Evolutionary conservation across 768 basidiomycete species (phyloP).

Genomic region (Panus rudis): DNA sequence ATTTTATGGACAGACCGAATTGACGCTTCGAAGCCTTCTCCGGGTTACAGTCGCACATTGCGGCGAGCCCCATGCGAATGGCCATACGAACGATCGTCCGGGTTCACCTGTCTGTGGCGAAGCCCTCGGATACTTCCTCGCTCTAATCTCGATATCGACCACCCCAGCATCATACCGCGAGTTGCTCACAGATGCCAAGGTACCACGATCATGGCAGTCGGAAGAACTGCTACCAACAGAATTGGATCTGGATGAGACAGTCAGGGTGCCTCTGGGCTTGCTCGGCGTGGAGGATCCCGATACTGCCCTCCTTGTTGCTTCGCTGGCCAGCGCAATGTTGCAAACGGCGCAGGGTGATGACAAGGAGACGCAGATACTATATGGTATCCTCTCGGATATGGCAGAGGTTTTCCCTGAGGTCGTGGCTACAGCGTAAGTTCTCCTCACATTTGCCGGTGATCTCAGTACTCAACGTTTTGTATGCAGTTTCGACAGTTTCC

Average conservation of each 20-base stretch:
- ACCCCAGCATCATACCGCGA: slow-evolving; percentile 46
- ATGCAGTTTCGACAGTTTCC: slow-evolving; percentile 64
- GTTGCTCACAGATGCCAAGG: slow-evolving; percentile 57
- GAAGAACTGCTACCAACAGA: slow-evolving; percentile 37
- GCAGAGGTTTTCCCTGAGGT: slow-evolving; percentile 63
- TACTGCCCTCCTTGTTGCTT: slow-evolving; percentile 64
- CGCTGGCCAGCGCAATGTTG: slow-evolving; percentile 72
- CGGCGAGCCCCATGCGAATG: slow-evolving; percentile 11
- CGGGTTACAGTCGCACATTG: slow-evolving; percentile 42
- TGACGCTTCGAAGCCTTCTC: slow-evolving; percentile 56
- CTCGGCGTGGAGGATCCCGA: slow-evolving; percentile 56
- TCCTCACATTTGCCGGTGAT: neutral
- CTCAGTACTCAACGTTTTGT: too few species aligned
- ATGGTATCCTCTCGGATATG: slow-evolving; percentile 67
- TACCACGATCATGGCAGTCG: slow-evolving; percentile 39
- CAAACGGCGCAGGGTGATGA: slow-evolving; percentile 73
- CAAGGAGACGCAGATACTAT: slow-evolving; percentile 75
- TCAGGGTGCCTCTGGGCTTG: slow-evolving; percentile 47
- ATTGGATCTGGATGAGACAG: slow-evolving; percentile 33
- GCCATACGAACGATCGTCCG: slow-evolving; percentile 29
- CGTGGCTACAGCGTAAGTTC: slow-evolving; percentile 62
- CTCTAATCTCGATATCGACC: slow-evolving; percentile 64
- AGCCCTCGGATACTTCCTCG: slow-evolving; percentile 72
- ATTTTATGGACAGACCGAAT: slow-evolving; percentile 54
- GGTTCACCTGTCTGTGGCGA: slow-evolving; percentile 46